Base-by-base conservation (phyloP, 176 grass and related monocot species). In the Triticum dicoccoides region DNA sequence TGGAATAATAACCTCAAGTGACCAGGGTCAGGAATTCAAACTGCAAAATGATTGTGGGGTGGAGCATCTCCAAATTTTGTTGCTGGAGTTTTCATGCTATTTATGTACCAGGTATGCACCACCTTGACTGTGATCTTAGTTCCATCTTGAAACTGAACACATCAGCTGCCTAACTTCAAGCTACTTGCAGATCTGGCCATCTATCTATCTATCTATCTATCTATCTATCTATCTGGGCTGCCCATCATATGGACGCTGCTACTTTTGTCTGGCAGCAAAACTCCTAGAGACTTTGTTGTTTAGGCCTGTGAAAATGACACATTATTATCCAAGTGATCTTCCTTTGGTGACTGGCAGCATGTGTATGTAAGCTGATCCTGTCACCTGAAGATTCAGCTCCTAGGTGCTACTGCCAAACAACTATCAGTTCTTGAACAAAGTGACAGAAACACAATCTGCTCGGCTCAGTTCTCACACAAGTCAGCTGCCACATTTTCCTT, bases 391-490 rank as follows among this genome's bases (percentile, higher is more conserved):
- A 82, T 39, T 81, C 51, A 82, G n/a, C 20, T 44, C n/a, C 64
- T 51, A 65, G 32, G 49, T 45, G 29, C 80, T 77, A 24, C 13
- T 77, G 47, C 37, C 62, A 81, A 87, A 76, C 32, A 76, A 8
- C 61, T 82, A 32, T 82, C 42, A 79, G 64, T 80, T 51, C 23
- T 73, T 65, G 75, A 79, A 73, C 75, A 9, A 33, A 69, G 83
- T 41, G 58, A 80, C 39, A 73, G 33, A 65, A 45, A 56, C 32
- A 66, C 12, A 68, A 13, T 68, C 44, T 89, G 42, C 45, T 68
- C 77, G 67, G 4, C 25, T 75, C 32, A 73, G 18, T 56, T 76
- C 24, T 76, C 37, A 29, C 47, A 89, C 68, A 24, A 4, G 23
- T 68, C 18, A 67, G 9, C 44, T 76, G 24, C 77, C 62, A 85